These are phyloP conservation scores for Ceratocystis eucalypticola DNA, from an alignment of 2,329 filamentous ascomycete species.

Conservation along the genomic window DNA sequence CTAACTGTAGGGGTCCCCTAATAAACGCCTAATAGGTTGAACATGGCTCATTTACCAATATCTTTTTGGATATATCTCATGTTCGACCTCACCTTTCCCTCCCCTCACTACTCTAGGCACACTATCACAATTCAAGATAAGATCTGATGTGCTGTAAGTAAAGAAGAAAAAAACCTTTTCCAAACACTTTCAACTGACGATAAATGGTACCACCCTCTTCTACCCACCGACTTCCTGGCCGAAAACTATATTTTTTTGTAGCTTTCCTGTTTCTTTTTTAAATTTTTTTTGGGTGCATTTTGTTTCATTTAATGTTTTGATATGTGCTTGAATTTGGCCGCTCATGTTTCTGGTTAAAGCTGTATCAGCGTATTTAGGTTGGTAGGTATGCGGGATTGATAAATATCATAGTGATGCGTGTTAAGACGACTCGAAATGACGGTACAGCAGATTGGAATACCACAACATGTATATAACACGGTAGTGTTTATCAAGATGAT, in stretches of 20 bases:
- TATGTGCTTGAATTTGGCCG: constrained; percentile 8
- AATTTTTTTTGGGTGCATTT: neutral
- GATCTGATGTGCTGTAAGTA: constrained; percentile 2
- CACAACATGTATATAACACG: constrained; percentile 6
- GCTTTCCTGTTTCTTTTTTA: neutral
- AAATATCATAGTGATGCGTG: constrained; percentile 7
- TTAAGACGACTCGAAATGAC: constrained; percentile 8
- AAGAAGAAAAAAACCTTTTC: neutral
- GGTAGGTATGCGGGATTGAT: constrained; percentile 1
- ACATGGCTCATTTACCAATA: neutral
- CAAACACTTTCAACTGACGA: constrained; percentile 9
- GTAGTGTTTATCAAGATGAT: constrained; percentile 4
- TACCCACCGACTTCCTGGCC: neutral
- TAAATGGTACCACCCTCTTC: neutral
- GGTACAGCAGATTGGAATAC: constrained; percentile 8
- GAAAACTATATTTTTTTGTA: neutral
- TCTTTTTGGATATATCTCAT: neutral
- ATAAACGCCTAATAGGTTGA: neutral
- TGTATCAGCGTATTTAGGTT: constrained; percentile 8
- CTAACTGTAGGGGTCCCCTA: neutral
- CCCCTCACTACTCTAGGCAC: neutral
- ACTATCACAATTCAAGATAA: neutral
- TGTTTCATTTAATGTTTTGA: neutral
- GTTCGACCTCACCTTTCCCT: neutral
- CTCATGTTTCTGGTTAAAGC: constrained; percentile 2